Conservation (phyloP, 257 asterid species). For the Solanum dulcamara region DNA sequence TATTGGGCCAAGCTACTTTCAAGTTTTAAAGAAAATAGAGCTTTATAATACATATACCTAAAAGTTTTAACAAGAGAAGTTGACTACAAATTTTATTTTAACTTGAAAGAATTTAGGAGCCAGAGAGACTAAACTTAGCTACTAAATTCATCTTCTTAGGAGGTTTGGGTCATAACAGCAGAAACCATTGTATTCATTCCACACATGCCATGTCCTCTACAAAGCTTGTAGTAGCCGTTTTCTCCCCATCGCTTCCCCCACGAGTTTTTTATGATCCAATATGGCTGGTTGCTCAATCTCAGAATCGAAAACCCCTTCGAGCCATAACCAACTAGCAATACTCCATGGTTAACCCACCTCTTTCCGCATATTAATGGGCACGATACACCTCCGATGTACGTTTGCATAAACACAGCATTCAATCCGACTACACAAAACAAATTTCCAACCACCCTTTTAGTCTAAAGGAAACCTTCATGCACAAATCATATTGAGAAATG, state of each 20-base stretch:
- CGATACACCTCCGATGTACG: slow-evolving; percentile 74
- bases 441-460: background rate
- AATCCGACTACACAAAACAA: slow-evolving; percentile 43
- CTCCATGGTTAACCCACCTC: slow-evolving; percentile 54
- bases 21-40: background rate
- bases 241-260: slow-evolving; percentile 90
- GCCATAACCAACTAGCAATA: slow-evolving; percentile 74
- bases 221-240: slow-evolving; percentile 48
- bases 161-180: slow-evolving; percentile 40
- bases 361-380: slow-evolving; percentile 72
- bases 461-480: background rate
- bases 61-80: background rate
- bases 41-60: background rate
- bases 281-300: slow-evolving; percentile 55
- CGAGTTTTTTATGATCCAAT: slow-evolving; percentile 82
- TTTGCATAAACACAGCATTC: slow-evolving; percentile 82
- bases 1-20: background rate
- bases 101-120: background rate
- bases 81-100: background rate
- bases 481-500: background rate
- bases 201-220: slow-evolving; percentile 74
- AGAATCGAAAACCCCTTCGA: slow-evolving; percentile 61
- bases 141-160: background rate
- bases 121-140: background rate
- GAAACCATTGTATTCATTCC: slow-evolving; percentile 81